Evolutionary conservation across 371 early-diverging fungal genomes (phyloP), one percentile per base, ranked within the genome.

Genomic region (Mortierella sp.): DNA sequence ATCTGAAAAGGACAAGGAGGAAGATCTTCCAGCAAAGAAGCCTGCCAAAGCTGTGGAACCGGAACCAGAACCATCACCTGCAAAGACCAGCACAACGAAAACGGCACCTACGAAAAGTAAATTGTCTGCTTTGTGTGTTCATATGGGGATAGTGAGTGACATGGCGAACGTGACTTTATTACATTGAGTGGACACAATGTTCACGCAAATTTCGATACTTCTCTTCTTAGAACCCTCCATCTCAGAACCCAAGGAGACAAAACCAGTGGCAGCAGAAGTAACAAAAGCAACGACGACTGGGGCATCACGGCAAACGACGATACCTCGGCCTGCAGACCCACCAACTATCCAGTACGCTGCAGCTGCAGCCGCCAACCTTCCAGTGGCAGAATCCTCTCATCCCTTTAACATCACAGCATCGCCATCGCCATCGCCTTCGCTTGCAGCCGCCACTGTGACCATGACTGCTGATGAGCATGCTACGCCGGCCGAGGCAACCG

Each of bases 1-100:
- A 8, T 72, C 75, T 48, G 88, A 88, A 11, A 82, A 84, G 64
- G 78, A 75, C 26, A 84, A 87, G n/a, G 89, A 88, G 4, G 86
- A 83, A 10, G 87, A 89, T 9, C 75, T 75, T 16, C 40, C 76
- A 46, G 43, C 78, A 13, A 89, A 88, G 77, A 82, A 82, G 64
- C 54, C 75, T 40, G 1, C 76, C 21, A 88, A 84, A 73, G 88
- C 88, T 31, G 74, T 40, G 19, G 76, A 80, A 14, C 74, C 85
- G 26, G 90, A 91, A n/a, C 59, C 82, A n/a, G 51, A 69, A 69
- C 75, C 70, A 24, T 73, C 71, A n/a, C 83, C 72, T 46, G 70
- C 64, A 64, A 74, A 71, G 57, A 10, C 46, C 3, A 31, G n/a
- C 9, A 24, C 48, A 26, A 28, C 69, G 24, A 82, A 78, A 40